Evolutionary conservation across 148 eudicot genomes (phyloP), one percentile per base, ranked within the genome.

Genomic region (Camellia granthamiana): DNA sequence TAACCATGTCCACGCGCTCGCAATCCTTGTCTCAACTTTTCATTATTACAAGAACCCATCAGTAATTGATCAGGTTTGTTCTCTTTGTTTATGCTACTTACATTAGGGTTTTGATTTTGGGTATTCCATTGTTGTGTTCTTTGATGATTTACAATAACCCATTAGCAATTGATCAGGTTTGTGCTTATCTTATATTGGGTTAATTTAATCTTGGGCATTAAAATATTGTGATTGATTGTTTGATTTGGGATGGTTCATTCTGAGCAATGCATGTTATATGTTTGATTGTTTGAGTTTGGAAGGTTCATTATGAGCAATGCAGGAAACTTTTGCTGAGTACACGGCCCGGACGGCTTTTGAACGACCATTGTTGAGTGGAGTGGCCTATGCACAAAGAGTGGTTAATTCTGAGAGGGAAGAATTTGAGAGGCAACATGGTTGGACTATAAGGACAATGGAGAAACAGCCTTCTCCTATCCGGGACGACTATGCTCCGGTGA

Each of bases 291-390:
- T 30, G 38, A 30, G 38, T 30, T 30, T 30, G 38, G 38, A 30
- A 30, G 38, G 38, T 30, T 30, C 38, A 30, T 30, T 30, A 30
- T 30, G 38, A 43, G 44, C 13, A 78, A 72, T 86, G 80, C 86
- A 91, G 95, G 87, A 84, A 82, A 91, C 92, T 65, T 91, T 91
- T 86, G 95, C 91, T 14, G 91, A 87, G 79, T 91, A 91, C 82
- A 88, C 95, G 9, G 92, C 90, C 13, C 85, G 84, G 64, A 91
- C 92, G 0, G 89, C 95, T 15, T 91, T 91, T 68, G 95, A 91
- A 80, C 81, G 95, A 84, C 92, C 92, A 75, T 73, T 91, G 77
- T 65, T 91, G 79, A 90, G 92, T 66, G 92, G 95, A 10, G 95
- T 91, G 59, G 91, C 95, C 8, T 91, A 91, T 87, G 95, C 95